phyloP scores from a whole-genome alignment of 1,284 basidiomycete genomes.

The Vanrija pseudolonga region DNA sequence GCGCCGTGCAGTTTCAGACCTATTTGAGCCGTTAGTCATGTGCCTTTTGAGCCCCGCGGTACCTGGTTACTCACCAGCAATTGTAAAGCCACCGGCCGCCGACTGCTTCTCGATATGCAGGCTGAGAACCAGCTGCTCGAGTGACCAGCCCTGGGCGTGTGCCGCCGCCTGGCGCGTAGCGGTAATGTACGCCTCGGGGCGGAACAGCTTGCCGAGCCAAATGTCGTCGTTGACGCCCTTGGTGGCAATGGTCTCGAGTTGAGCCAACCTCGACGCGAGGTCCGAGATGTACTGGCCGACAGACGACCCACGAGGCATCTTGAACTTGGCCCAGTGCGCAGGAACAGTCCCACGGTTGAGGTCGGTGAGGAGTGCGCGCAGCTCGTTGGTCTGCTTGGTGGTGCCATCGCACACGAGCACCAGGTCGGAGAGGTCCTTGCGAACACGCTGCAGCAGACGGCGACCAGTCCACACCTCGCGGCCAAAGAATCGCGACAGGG shows the following conservation, averaged over 20 bases:
- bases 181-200: conserved; percentile 91
- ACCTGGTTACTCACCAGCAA: conserved; percentile 67
- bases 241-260: conserved; percentile 70
- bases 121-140: conserved; percentile 78
- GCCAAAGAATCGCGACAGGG: conserved; percentile 78
- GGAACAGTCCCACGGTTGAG: conserved; percentile 88
- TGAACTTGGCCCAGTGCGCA: conserved; percentile 80
- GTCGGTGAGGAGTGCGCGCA: conserved; percentile 78
- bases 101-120: conserved; percentile 72
- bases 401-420: conserved; percentile 78
- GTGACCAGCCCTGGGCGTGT: conserved; percentile 80
- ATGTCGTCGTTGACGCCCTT: conserved; percentile 52
- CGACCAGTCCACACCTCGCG: conserved; percentile 79
- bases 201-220: conserved; percentile 89
- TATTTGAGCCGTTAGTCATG: conserved; percentile 44
- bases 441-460: conserved; percentile 70
- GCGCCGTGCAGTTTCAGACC: conserved; percentile 84
- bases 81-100: conserved; percentile 69
- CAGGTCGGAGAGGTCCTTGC: conserved; percentile 73
- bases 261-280: conserved; percentile 68
- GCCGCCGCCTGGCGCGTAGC: conserved; percentile 89
- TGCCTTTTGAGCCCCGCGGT: too few relatives aligned
- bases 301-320: conserved; percentile 73
- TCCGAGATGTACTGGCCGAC: conserved; percentile 83
- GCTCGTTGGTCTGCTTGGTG: conserved; percentile 89